Evolutionary conservation across 495 filamentous ascomycete genomes (phyloP).

Genomic region (Penicillium pancosmium): DNA sequence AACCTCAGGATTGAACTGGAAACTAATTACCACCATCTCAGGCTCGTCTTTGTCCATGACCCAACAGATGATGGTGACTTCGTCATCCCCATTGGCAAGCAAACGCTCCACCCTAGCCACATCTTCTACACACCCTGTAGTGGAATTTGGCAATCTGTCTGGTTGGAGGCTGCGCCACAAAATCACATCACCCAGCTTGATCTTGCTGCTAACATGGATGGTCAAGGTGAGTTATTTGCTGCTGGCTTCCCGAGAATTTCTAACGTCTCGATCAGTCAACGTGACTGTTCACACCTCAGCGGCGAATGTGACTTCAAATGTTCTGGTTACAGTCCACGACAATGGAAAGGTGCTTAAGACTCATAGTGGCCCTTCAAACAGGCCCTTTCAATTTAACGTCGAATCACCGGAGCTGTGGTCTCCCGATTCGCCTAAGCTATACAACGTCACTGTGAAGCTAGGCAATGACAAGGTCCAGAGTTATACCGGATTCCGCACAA

Average conservation of each 20-base stretch:
- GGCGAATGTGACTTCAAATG: slow-evolving; percentile 26
- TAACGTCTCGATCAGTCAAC: slow-evolving; percentile 43
- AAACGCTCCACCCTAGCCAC: slow-evolving; percentile 57
- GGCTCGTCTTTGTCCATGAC: slow-evolving; percentile 64
- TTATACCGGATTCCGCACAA: slow-evolving; percentile 69
- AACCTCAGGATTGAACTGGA: neutral
- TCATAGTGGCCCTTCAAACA: slow-evolving; percentile 43
- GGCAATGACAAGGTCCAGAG: slow-evolving; percentile 57
- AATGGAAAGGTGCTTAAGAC: slow-evolving; percentile 42
- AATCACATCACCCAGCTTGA: slow-evolving; percentile 59
- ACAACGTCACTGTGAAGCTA: slow-evolving; percentile 60
- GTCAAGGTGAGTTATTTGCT: slow-evolving; percentile 48
- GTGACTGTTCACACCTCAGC: slow-evolving; percentile 49
- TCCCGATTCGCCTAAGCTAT: slow-evolving; percentile 61
- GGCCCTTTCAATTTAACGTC: slow-evolving; percentile 55
- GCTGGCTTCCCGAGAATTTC: slow-evolving; percentile 1
- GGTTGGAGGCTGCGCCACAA: slow-evolving; percentile 62
- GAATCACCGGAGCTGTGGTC: slow-evolving; percentile 59
- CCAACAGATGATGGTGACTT: slow-evolving; percentile 59
- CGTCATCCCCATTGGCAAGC: slow-evolving; percentile 68
- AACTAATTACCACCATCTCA: slow-evolving; percentile 26
- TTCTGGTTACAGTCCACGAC: slow-evolving; percentile 49
- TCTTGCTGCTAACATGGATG: slow-evolving; percentile 59
- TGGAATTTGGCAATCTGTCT: slow-evolving; percentile 72
- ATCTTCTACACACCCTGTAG: slow-evolving; percentile 72